phyloP scores from a whole-genome alignment of 306 rosid genomes.

The Dryas octopetala region DNA sequence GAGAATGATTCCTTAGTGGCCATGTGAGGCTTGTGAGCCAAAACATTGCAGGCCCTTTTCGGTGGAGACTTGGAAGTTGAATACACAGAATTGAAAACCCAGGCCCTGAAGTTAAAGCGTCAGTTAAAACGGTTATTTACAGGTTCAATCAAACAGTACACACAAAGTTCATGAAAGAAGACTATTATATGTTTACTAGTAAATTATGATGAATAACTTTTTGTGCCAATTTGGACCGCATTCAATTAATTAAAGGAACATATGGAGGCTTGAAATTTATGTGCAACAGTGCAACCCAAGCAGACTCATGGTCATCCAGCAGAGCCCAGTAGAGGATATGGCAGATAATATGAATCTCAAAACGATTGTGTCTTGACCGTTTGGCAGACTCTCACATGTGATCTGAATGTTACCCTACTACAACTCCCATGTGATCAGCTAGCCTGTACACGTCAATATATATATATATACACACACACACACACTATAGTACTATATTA shows the following conservation, averaged over 20 bases:
- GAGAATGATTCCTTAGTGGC: background rate
- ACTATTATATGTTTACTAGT: too few relatives aligned
- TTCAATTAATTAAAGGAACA: too few relatives aligned
- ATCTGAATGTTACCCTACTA: conserved; percentile 15
- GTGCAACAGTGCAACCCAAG: background rate
- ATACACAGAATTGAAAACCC: background rate
- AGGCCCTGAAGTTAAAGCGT: background rate
- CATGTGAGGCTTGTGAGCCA: too few relatives aligned
- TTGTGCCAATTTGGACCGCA: too few relatives aligned
- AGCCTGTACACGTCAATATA: conserved; percentile 39
- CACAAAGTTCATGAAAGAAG: too few relatives aligned
- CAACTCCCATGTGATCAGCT: conserved; percentile 52
- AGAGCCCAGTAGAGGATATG: conserved; percentile 31
- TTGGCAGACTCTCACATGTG: conserved; percentile 42
- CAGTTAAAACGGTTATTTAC: conserved; percentile 21
- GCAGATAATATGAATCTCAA: conserved; percentile 32
- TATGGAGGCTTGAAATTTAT: conserved; percentile 16
- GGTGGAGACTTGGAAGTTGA: conserved; percentile 1
- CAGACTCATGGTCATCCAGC: background rate
- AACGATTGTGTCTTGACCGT: conserved; percentile 29
- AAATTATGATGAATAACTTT: too few relatives aligned
- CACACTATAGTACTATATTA: background rate
- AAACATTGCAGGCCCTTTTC: background rate
- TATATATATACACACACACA: too few relatives aligned
- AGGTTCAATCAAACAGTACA: too few relatives aligned